Evolutionary conservation across 148 eudicot species (phyloP).

Genomic region (Fagopyrum tataricum): DNA sequence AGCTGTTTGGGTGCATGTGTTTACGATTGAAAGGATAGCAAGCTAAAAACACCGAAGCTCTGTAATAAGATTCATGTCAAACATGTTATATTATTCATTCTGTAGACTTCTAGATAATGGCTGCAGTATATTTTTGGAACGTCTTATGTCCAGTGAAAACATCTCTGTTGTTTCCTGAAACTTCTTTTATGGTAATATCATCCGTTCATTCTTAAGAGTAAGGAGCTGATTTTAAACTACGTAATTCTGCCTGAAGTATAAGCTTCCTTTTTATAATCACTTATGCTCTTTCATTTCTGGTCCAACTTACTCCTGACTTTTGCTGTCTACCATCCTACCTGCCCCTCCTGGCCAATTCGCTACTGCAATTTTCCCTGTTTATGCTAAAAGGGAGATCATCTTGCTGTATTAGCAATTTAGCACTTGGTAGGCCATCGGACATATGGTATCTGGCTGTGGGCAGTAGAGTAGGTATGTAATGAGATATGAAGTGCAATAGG

Average conservation of each 20-base stretch:
- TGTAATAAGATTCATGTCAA: background rate
- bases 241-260: background rate
- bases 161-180: background rate
- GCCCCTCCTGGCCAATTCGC: background rate
- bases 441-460: background rate
- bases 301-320: background rate
- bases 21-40: background rate
- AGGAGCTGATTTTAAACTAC: background rate
- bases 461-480: background rate
- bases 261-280: background rate
- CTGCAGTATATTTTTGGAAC: background rate
- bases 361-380: background rate
- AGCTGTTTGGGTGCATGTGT: background rate
- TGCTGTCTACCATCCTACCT: background rate
- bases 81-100: background rate
- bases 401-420: background rate
- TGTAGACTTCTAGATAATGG: background rate
- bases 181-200: background rate
- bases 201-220: background rate
- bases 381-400: background rate
- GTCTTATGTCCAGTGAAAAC: background rate
- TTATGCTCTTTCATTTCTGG: background rate
- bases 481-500: background rate
- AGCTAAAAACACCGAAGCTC: background rate
- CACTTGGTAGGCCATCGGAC: background rate